A percentile compares a stretch with the other conserved stretches of the same genome.
These are phyloP conservation scores for Leccinum broughii DNA, from an alignment of 768 basidiomycete genomes.

Conservation along the genomic window DNA sequence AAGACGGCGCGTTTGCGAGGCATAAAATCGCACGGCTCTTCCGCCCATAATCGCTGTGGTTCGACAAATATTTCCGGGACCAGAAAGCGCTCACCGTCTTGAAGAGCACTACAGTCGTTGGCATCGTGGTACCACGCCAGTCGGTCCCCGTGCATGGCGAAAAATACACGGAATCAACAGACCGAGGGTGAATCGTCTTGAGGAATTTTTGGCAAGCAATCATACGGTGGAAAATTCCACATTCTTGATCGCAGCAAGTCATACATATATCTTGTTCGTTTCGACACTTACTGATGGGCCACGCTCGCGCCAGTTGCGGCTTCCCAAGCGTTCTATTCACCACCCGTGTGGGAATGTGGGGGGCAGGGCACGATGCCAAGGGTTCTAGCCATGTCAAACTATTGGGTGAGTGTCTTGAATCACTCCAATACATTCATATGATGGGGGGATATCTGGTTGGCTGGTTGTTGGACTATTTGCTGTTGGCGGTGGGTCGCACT, in stretches of 20 bases:
- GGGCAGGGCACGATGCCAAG: constrained; percentile 9
- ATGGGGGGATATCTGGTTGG: constrained; percentile 20
- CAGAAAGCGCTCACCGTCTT: constrained; percentile 10
- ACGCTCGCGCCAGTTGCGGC: constrained; percentile 17
- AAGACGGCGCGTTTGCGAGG: not conserved
- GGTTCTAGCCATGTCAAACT: constrained; percentile 15
- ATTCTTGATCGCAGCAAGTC: constrained; percentile 23
- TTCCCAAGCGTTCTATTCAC: constrained; percentile 14
- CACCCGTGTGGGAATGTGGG: constrained; percentile 7
- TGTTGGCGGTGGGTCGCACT: not conserved
- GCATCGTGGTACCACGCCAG: not conserved
- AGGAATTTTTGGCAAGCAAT: constrained; percentile 12
- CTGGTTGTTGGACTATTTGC: constrained; percentile 5
- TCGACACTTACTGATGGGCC: constrained; percentile 24
- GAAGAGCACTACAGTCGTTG: constrained; percentile 1
- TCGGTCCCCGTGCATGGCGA: not conserved
- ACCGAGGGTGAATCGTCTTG: constrained; percentile 3
- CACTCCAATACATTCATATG: constrained; percentile 27
- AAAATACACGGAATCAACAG: constrained; percentile 10
- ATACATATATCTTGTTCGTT: constrained; percentile 20
- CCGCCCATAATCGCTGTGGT: not conserved
- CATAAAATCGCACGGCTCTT: constrained; percentile 15
- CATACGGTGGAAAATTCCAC: constrained; percentile 29
- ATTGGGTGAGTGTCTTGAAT: constrained; percentile 33
- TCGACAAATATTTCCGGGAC: not conserved